Evolutionary conservation across 2,329 filamentous ascomycete genomes (phyloP).

Genomic region (Aspergillus floridensis): DNA sequence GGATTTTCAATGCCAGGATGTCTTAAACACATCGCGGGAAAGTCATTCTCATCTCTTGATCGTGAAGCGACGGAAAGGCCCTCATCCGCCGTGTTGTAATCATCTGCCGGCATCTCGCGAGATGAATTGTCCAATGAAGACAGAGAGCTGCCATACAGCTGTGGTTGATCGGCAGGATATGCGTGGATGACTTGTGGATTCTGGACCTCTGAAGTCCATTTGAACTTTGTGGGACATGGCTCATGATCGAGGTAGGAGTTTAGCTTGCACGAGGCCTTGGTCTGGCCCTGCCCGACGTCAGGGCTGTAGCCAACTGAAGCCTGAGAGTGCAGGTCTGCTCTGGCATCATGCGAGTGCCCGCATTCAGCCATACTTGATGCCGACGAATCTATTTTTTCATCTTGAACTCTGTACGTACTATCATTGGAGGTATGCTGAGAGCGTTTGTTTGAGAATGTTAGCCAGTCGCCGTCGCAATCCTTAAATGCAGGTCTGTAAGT

Average conservation of each 20-base stretch:
- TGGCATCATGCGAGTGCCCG: neutral
- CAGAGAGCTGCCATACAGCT: slow-evolving; percentile 6
- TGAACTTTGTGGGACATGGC: neutral
- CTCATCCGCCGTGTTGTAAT: slow-evolving; percentile 36
- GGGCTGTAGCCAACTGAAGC: neutral
- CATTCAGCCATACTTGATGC: neutral
- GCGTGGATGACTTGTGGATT: neutral
- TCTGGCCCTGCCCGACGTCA: neutral
- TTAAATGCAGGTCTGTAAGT: neutral
- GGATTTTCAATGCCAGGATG: neutral
- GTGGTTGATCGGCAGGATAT: neutral
- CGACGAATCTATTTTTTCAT: neutral
- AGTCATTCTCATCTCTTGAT: slow-evolving; percentile 7
- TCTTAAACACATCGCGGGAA: neutral
- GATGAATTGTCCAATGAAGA: slow-evolving; percentile 18
- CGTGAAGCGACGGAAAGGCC: slow-evolving; percentile 16
- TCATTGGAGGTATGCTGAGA: neutral
- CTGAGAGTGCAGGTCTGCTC: neutral
- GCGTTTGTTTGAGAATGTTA: neutral
- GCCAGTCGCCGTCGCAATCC: neutral
- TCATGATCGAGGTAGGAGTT: neutral
- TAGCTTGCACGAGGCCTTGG: neutral
- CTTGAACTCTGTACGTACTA: neutral
- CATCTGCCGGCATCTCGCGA: slow-evolving; percentile 24
- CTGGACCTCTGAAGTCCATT: neutral